These are phyloP conservation scores for Colletotrichum zoysiae DNA, from an alignment of 2,329 filamentous ascomycete species.

Conservation along the genomic window DNA sequence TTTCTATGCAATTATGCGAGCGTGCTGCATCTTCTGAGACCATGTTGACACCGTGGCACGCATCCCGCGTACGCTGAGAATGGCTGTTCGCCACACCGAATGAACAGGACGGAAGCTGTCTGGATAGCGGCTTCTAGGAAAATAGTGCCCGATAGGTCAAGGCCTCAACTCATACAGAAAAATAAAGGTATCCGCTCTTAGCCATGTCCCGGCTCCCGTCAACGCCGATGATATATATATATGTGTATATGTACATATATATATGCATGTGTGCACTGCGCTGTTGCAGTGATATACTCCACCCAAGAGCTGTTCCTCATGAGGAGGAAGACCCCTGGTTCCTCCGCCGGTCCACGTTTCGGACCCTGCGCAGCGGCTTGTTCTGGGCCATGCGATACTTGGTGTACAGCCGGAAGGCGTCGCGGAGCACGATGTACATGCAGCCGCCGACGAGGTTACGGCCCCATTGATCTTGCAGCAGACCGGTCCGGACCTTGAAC, in stretches of 20 bases:
- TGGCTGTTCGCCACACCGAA: background rate
- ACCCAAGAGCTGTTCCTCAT: background rate
- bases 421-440: slow-evolving; percentile 87
- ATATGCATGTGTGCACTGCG: slow-evolving; percentile 22
- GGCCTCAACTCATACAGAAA: slow-evolving; percentile 8
- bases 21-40: background rate
- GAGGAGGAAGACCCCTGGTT: slow-evolving; percentile 35
- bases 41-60: background rate
- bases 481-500: slow-evolving; percentile 62
- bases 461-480: slow-evolving; percentile 89
- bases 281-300: background rate
- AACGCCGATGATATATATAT: slow-evolving; percentile 13
- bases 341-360: slow-evolving; percentile 65
- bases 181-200: slow-evolving; percentile 18
- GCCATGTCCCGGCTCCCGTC: slow-evolving; percentile 5
- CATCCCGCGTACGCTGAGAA: background rate
- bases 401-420: slow-evolving; percentile 70
- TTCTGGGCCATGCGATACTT: slow-evolving; percentile 73
- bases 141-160: background rate
- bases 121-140: background rate
- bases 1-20: background rate
- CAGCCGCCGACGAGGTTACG: slow-evolving; percentile 90
- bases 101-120: background rate
- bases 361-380: slow-evolving; percentile 65
- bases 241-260: background rate